Evolutionary conservation across 371 early-diverging fungal genomes (phyloP), one percentile per base, ranked within the genome.

Genomic region (Mortierella sp.): DNA sequence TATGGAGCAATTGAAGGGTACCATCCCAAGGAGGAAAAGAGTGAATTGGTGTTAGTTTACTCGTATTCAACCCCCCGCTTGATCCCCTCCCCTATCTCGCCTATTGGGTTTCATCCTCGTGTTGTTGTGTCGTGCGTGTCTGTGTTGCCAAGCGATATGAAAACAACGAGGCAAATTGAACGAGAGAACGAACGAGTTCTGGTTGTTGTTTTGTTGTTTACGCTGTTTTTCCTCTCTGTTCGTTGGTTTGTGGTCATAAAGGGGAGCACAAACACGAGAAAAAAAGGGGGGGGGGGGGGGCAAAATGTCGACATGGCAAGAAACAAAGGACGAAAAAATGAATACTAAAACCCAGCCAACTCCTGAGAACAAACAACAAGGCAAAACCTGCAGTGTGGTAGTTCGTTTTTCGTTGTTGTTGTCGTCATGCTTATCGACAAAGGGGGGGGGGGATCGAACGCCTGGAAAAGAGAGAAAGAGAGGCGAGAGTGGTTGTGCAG

Each of bases 371-470:
- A 58, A 9, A 58, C 58, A 16, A 3, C 58, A 58, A 58, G 34
- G 37, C 31, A 63, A 52, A 45, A 64, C 1, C 19, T 14, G 34
- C 34, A 14, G 29, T 58, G 58, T 37, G 29, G 58, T 22, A 58
- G 16, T 34, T 34, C 58, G n/a, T n/a, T n/a, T n/a, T n/a, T n/a
- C n/a, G n/a, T n/a, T 34, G 58, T 34, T 16, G 58, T 37, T 34
- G 58, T 58, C 58, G 58, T 58, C 58, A 58, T 58, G 58, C 58
- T 58, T 58, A 7, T 58, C 37, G 8, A 19, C 34, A 31, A 58
- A 58, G 24, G 41, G 43, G 67, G 34, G 39, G 22, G 14, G 34
- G 22, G 45, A 45, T 45, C 43, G 47, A 58, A 31, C 16, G 34
- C 34, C 37, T 34, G 58, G 58, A 19, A 8, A 43, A 45, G 34